These are phyloP conservation scores for Didymella pomorum DNA, from an alignment of 2,329 filamentous ascomycete species.

Conservation along the genomic window DNA sequence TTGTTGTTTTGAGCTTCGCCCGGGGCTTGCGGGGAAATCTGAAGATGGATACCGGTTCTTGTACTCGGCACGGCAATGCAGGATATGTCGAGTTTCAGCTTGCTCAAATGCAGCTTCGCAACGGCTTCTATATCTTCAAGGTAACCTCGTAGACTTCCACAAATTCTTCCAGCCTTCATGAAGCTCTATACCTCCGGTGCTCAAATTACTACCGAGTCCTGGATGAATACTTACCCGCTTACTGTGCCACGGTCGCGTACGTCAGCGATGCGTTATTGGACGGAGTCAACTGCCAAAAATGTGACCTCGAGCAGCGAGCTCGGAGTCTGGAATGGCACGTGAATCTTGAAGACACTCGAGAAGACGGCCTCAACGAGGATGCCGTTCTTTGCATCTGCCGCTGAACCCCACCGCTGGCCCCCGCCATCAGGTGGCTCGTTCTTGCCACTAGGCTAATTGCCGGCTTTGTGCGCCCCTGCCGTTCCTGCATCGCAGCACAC, in stretches of 20 bases:
- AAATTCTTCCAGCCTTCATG: neutral
- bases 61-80: neutral
- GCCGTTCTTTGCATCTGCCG: slow-evolving; percentile 7
- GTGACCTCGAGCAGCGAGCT: neutral
- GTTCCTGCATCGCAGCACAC: neutral
- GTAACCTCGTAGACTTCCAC: neutral
- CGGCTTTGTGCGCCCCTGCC: neutral
- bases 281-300: neutral
- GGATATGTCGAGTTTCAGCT: neutral
- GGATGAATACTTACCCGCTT: slow-evolving; percentile 27
- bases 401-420: neutral
- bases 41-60: neutral
- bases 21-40: neutral
- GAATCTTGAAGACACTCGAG: neutral
- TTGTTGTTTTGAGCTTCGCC: neutral
- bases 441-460: slow-evolving; percentile 3
- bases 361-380: neutral
- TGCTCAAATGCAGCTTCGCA: neutral
- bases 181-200: slow-evolving; percentile 19
- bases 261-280: slow-evolving; percentile 10
- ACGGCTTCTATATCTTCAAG: slow-evolving; percentile 1
- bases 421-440: neutral
- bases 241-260: neutral
- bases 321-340: neutral
- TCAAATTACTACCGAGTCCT: slow-evolving; percentile 17